Base-by-base conservation (phyloP, 164 flowering plant species). In the Magnolia sinica region DNA sequence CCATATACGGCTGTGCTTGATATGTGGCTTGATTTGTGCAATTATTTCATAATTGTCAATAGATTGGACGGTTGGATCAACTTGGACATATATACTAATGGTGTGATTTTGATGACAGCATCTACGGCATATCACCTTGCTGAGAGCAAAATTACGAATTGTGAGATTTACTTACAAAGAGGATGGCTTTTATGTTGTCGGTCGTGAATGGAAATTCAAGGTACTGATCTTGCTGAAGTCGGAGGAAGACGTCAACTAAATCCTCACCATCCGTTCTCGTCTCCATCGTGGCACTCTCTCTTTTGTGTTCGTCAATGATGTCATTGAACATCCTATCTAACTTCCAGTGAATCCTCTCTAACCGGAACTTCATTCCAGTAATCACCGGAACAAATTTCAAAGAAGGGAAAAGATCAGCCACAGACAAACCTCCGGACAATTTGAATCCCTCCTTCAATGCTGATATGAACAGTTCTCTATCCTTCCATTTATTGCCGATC, bases 401-500 rank as follows among this genome's bases (percentile, higher is more conserved):
- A 4, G 79, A 76, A 10, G 70, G 79, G 50, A 76, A 76, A 7
- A 71, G 2, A 49, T 76, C 79, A 6, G 59, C 74, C 50, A 76
- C 49, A 6, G 11, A 16, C n/a, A 71, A 63, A 23, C 85, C 82
- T 20, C 70, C 74, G 0, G 45, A 24, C 37, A 82, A 8, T 19
- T 61, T 37, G 2, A 73, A 1, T 11, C 13, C 31, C 51, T 80
- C 79, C 14, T 64, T 52, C 20, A 73, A 9, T 1, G 51, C 50
- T 45, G 78, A 74, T 24, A 67, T 52, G 61, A 81, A 82, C 68
- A 16, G 66, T 50, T 73, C 73, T 67, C 75, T 67, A 5, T 82
- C 79, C 55, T 79, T 72, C 52, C 76, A 74, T 64, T 55, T 79
- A 23, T 67, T 64, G 22, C 87, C 83, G 45, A 82, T 55, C 5